Evolutionary conservation across 306 rosid genomes (phyloP).

Genomic region (Dryas drummondii): DNA sequence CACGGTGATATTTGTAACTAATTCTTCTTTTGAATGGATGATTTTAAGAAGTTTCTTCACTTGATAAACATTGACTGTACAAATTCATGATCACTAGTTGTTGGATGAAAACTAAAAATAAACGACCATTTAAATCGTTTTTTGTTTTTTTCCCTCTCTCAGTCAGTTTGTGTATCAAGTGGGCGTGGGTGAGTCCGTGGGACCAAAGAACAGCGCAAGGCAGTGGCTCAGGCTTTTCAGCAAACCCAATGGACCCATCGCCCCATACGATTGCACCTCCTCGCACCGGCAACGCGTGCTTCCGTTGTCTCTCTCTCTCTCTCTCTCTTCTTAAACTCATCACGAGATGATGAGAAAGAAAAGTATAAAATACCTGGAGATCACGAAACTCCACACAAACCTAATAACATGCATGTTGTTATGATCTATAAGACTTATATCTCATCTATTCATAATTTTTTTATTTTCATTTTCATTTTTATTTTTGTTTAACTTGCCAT

Average conservation of each 20-base stretch:
- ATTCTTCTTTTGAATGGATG: too few relatives aligned
- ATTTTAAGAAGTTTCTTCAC: too few relatives aligned
- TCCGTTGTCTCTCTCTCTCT: constrained; percentile 21
- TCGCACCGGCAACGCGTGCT: constrained; percentile 95
- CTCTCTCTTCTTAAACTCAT: neutral
- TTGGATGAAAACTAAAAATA: too few relatives aligned
- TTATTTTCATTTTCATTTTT: neutral
- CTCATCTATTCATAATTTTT: too few relatives aligned
- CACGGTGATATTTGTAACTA: too few relatives aligned
- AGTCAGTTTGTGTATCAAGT: neutral
- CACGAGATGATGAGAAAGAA: constrained; percentile 11
- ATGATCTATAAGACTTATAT: too few relatives aligned
- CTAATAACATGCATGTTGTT: too few relatives aligned
- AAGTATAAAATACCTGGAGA: constrained; percentile 13
- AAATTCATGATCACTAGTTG: too few relatives aligned
- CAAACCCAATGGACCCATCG: constrained; percentile 80
- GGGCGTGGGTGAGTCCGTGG: constrained; percentile 36
- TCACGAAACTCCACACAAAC: constrained; percentile 16
- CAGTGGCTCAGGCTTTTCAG: constrained; percentile 50
- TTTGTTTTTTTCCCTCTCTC: too few relatives aligned
- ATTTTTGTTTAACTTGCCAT: neutral
- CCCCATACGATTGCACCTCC: constrained; percentile 76
- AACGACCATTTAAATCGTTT: too few relatives aligned
- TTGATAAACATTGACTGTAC: too few relatives aligned
- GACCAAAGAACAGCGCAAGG: constrained; percentile 40